Evolutionary conservation across 1,284 basidiomycete genomes (phyloP).

Genomic region (Ceratobasidium sp.): DNA sequence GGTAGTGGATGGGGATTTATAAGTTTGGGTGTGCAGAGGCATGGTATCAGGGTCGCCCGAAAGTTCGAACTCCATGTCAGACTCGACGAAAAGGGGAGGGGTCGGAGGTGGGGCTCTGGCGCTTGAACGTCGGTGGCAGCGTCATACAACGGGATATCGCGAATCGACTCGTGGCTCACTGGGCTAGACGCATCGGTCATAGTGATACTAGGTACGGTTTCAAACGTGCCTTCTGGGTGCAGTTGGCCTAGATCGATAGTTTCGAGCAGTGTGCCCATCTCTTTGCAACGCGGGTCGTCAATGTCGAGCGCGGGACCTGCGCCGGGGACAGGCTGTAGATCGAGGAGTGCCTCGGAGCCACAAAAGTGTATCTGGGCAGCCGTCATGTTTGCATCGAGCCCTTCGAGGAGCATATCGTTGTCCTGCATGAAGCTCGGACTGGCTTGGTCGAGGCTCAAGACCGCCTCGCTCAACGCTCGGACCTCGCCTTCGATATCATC

Average conservation of each 20-base stretch:
- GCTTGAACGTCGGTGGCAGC: not conserved
- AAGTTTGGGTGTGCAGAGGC: too few species aligned
- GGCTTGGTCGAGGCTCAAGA: not conserved
- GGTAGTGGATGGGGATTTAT: too few species aligned
- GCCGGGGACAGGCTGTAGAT: not conserved
- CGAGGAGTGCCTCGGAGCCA: not conserved
- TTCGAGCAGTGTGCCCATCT: not conserved
- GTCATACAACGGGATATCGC: not conserved
- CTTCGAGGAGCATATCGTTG: not conserved
- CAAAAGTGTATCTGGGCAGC: slow-evolving; percentile 3
- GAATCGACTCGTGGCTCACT: not conserved
- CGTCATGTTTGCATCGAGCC: slow-evolving; percentile 1
- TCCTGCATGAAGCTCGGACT: not conserved
- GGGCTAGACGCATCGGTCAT: not conserved
- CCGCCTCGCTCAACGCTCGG: not conserved
- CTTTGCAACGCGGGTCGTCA: not conserved
- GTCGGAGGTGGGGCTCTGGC: too few species aligned
- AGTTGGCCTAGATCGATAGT: not conserved
- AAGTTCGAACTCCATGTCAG: not conserved
- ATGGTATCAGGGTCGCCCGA: not conserved
- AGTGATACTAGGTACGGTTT: not conserved
- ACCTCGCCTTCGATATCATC: not conserved
- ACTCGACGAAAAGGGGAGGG: not conserved
- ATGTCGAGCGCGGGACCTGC: not conserved
- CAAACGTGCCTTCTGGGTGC: not conserved